Conservation (phyloP, 2,329 filamentous ascomycete species). For the Venturia asperata region DNA sequence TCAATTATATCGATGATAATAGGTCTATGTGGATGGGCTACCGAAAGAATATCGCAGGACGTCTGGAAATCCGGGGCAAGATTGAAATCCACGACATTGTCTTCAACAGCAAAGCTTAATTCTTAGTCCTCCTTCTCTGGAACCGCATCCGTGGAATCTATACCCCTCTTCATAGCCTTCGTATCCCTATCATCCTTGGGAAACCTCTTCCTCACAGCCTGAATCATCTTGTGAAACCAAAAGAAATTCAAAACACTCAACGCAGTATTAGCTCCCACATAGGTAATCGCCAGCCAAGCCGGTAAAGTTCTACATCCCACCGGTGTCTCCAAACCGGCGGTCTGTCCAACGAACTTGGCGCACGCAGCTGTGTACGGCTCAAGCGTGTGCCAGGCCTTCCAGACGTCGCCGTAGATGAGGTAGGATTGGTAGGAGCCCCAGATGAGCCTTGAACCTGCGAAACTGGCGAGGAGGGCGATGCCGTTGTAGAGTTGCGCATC, state of each 20-base stretch:
- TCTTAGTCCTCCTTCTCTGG: conserved; percentile 4
- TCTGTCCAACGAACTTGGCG: background rate
- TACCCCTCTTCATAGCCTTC: conserved; percentile 7
- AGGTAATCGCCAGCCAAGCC: conserved; percentile 60
- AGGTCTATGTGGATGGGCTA: too few species aligned
- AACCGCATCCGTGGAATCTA: background rate
- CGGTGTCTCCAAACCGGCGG: conserved; percentile 30
- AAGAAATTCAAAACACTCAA: conserved; percentile 73
- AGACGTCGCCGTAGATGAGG: conserved; percentile 60
- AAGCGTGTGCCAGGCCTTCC: conserved; percentile 17
- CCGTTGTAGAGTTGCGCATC: conserved; percentile 47
- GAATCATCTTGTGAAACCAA: conserved; percentile 85
- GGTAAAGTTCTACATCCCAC: conserved; percentile 42
- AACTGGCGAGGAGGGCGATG: conserved; percentile 35
- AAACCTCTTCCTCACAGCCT: conserved; percentile 70
- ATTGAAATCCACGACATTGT: too few species aligned
- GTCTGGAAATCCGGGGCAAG: too few species aligned
- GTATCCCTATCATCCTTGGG: conserved; percentile 41
- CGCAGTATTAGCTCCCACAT: conserved; percentile 62
- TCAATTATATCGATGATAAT: too few species aligned
- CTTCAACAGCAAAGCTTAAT: too few species aligned
- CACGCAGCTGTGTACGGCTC: conserved; percentile 26
- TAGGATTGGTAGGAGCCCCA: conserved; percentile 69
- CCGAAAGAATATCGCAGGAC: too few species aligned
- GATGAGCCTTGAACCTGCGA: conserved; percentile 41